Percentiles rank a stretch among this genome's conserved stretches.
These are phyloP conservation scores for Hanseniaspora pseudoguilliermondii DNA, from an alignment of 805 yeast genomes.

Conservation along the genomic window DNA sequence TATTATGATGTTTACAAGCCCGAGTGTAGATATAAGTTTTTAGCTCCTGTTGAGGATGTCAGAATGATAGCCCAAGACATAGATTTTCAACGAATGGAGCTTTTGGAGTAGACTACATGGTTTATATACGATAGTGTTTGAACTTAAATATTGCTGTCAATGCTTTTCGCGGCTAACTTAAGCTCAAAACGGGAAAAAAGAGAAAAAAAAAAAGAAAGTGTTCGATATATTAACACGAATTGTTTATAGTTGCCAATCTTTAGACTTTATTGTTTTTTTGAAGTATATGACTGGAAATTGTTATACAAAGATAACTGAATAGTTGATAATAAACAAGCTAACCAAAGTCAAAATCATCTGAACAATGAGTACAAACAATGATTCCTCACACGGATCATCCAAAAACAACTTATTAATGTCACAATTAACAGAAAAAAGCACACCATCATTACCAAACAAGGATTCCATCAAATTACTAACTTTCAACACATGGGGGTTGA, in stretches of 20 bases:
- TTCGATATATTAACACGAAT: too few species aligned
- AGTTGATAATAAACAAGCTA: too few species aligned
- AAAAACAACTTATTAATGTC: not conserved
- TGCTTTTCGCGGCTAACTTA: too few species aligned
- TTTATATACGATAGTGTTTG: not conserved
- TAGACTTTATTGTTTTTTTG: not conserved
- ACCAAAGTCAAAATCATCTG: too few species aligned
- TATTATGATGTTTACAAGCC: slow-evolving; percentile 10
- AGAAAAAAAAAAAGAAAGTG: too few species aligned
- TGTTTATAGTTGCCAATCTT: not conserved
- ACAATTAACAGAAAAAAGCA: not conserved
- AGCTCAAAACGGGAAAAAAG: too few species aligned
- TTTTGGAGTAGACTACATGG: not conserved
- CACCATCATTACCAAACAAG: not conserved
- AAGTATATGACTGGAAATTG: too few species aligned
- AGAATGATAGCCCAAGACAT: not conserved
- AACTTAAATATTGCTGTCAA: not conserved
- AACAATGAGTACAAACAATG: not conserved
- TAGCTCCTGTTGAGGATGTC: not conserved
- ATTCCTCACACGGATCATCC: not conserved
- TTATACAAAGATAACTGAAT: too few species aligned
- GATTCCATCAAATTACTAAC: slow-evolving; percentile 39
- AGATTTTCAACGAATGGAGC: not conserved
- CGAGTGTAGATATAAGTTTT: slow-evolving; percentile 2
- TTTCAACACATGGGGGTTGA: slow-evolving; percentile 81